Evolutionary conservation across 495 filamentous ascomycete genomes (phyloP), one percentile per base, ranked within the genome.

Genomic region (Hyaloscypha hepaticicola): DNA sequence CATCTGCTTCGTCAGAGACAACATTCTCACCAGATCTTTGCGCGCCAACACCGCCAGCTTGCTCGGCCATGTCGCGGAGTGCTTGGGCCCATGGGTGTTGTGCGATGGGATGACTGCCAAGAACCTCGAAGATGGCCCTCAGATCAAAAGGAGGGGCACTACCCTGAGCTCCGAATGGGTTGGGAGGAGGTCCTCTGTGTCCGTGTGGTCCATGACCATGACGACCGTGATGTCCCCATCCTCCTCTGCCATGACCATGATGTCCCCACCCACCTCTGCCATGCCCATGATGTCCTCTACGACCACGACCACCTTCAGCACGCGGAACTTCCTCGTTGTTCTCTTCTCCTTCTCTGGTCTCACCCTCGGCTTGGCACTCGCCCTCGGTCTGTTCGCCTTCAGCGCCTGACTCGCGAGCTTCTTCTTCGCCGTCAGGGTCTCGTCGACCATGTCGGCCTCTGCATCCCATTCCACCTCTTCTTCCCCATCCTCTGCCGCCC

Each of bases 61-160:
- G 74, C n/a, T 77, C 73, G 63, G 71, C 66, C 62, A 76, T 76
- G 25, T 76, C 66, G 64, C 76, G 75, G 52, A 80, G 64, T 2
- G 73, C 69, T 51, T 78, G 77, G 7, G 77, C 77, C 57, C 77
- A 77, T 28, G 79, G 78, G 45, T 79, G 76, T 41, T 72, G 63
- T 5, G 48, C 48, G 71, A 74, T 25, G 78, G 69, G 34, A 73
- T 72, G 58, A 70, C 70, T 67, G 78, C 74, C 69, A 76, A 77
- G 49, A 61, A 72, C 33, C 63, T 73, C 69, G n/a, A 70, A 60
- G 28, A 72, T 63, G 21, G 55, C 58, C 24, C 48, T 66, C 49
- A 83, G 72, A 67, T 82, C 76, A 68, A 78, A 78, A 7, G 64
- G 66, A 22, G 31, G 2, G 31, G 45, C 45, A 0, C 56, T 33